Percentiles rank a stretch among this genome's conserved stretches.
phyloP scores from a whole-genome alignment of 2,329 filamentous ascomycete species.

The Penicillium oxalicum region DNA sequence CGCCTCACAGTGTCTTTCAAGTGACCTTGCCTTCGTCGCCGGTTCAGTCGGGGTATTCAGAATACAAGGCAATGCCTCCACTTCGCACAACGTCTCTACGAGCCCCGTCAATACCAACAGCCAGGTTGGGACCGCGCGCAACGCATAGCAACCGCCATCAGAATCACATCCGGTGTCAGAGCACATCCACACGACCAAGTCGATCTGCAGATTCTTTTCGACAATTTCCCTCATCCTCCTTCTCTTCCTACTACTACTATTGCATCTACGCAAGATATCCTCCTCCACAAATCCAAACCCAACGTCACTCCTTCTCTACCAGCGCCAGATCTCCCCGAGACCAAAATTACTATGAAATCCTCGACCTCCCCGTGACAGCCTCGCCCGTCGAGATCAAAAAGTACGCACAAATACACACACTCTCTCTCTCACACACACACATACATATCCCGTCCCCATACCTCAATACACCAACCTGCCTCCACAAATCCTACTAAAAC shows the following conservation, averaged over 20 bases:
- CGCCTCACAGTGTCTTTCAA: too few species aligned
- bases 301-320: conserved; percentile 36
- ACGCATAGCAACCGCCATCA: conserved; percentile 1
- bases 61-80: conserved; percentile 18
- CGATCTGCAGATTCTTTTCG: not conserved
- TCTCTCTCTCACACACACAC: not conserved
- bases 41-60: not conserved
- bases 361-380: conserved; percentile 66
- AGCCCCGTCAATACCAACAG: conserved; percentile 4
- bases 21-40: too few species aligned
- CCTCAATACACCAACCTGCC: too few species aligned
- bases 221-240: not conserved
- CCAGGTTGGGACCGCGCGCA: not conserved
- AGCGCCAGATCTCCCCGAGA: conserved; percentile 32
- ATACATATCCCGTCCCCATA: too few species aligned
- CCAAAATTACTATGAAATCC: conserved; percentile 72
- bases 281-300: not conserved
- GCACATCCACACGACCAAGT: conserved; percentile 9
- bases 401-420: conserved; percentile 40
- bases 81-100: conserved; percentile 13
- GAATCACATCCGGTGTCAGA: not conserved
- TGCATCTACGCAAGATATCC: not conserved
- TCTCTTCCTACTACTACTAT: not conserved
- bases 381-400: conserved; percentile 77
- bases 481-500: too few species aligned